Conservation (phyloP, 2,329 filamentous ascomycete genomes). For the Aspergillus ochraceoroseus region DNA sequence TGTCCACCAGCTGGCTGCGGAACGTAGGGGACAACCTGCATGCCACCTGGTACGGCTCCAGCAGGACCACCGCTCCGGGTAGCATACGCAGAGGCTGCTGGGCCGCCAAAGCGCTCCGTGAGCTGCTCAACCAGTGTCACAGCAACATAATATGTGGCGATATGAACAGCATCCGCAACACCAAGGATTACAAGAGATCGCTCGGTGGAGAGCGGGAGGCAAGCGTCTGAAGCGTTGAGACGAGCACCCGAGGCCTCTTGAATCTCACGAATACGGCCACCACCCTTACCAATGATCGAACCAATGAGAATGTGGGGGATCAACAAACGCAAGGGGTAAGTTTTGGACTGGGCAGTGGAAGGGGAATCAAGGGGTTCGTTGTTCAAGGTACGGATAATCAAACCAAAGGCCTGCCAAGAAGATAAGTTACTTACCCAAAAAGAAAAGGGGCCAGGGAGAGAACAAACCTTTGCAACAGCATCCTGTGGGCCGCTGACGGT, state of each 20-base stretch:
- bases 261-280: constrained; percentile 93
- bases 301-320: constrained; percentile 97
- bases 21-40: constrained; percentile 98
- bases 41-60: constrained; percentile 88
- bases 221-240: constrained; percentile 92
- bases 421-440: constrained; percentile 15
- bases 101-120: constrained; percentile 92
- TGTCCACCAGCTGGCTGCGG: constrained; percentile 89
- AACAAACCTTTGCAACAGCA: constrained; percentile 83
- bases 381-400: constrained; percentile 97
- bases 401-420: constrained; percentile 71
- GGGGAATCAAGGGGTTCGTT: constrained; percentile 86
- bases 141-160: constrained; percentile 97
- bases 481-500: constrained; percentile 96
- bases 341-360: constrained; percentile 91
- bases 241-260: constrained; percentile 96
- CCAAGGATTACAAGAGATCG: constrained; percentile 97
- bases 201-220: constrained; percentile 89
- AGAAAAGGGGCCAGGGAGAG: constrained; percentile 20
- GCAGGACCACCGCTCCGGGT: constrained; percentile 90
- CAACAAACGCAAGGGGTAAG: constrained; percentile 89
- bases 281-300: constrained; percentile 96
- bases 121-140: constrained; percentile 97
- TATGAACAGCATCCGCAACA: constrained; percentile 96
- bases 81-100: constrained; percentile 94